Base-by-base conservation (phyloP, 192 early-diverging fungal species). In the Coemansia sp. region DNA sequence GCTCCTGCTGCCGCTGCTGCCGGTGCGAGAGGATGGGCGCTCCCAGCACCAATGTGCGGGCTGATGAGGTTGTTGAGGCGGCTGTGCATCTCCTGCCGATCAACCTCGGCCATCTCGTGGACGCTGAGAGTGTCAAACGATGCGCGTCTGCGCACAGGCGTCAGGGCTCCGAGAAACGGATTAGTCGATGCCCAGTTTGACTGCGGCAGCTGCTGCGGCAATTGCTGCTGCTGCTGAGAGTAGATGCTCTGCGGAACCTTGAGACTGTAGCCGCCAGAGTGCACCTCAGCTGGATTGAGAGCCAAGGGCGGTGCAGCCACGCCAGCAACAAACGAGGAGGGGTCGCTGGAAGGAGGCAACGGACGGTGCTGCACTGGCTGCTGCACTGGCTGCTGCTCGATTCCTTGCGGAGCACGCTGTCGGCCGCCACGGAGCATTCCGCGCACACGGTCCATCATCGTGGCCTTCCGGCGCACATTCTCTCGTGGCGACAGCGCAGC, bases 91-190 rank as follows among this genome's bases (percentile, higher is more conserved):
- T 69, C 72, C 1, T 66, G 65, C 10, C 69, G 68, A 19, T 83
- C 80, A 5, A 67, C 66, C 48, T 72, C 63, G 2, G 75, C 80
- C 80, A 83, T 83, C 50, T 83, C 72, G 38, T 83, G 80, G 15
- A 83, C 64, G 32, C 80, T 83, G 7, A 77, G 61, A 19, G 74
- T 74, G 50, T 77, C 80, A 59, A 83, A 63, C 19, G 80, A 83
- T 3, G 72, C 69, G 12, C 80, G 80, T n/a, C 80, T 68, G 32
- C 71, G 65, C 2, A 37, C 43, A 12, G 44, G 57, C 6, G 70
- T 10, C 16, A 18, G 38, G 15, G 13, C 61, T 0, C 40, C 19
- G 2, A 47, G 52, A 50, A 70, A 70, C 43, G 69, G 69, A n/a
- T 70, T 70, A 44, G 38, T 70, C 37, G 62, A 18, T 1, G 45